Evolutionary conservation across 495 filamentous ascomycete genomes (phyloP), one percentile per base, ranked within the genome.

Genomic region (Margaritispora aquatica): DNA sequence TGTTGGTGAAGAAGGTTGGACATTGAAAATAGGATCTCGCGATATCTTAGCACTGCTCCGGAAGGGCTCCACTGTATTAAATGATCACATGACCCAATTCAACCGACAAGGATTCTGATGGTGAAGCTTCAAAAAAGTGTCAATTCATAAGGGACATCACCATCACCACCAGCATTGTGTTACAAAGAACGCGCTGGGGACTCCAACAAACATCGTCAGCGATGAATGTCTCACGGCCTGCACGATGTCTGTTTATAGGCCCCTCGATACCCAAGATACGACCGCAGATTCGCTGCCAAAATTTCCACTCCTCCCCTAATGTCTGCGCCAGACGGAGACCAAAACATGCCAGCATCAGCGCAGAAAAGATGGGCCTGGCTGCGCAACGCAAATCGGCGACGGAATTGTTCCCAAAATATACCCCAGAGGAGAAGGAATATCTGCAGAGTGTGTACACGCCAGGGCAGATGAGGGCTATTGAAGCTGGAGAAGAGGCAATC

Each of bases 401-500:
- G 55, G 59, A 78, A 64, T 61, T 69, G 36, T 87, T 86, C 69
- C 72, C 80, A 59, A 67, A 76, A 4, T 97, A 95, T 75, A 84
- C 85, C 2, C 70, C 76, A 48, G 80, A 84, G 41, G 88, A 97
- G 68, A 80, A 85, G 64, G 78, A 75, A 17, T 63, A 71, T 17
- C 78, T 97, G 36, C 63, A 69, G 27, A 74, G 83, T 62, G 75
- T 78, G 58, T 97, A 96, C 77, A 88, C 88, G 5, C 80, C 86
- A 15, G 80, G 85, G 60, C 94, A 98, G 73, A 76, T 96, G 59
- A 77, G 76, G n/a, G 89, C 91, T 48, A 84, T 98, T 72, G 78
- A 91, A 72, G 90, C 88, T 54, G 94, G 88, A 59, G 94, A 98
- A 72, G 77, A 80, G 10, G 84, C 89, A 58, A 88, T 98, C 72